These are phyloP conservation scores for Globisporangium abappressorium DNA, from an alignment of 352 stramenopile genomes.

Conservation along the genomic window DNA sequence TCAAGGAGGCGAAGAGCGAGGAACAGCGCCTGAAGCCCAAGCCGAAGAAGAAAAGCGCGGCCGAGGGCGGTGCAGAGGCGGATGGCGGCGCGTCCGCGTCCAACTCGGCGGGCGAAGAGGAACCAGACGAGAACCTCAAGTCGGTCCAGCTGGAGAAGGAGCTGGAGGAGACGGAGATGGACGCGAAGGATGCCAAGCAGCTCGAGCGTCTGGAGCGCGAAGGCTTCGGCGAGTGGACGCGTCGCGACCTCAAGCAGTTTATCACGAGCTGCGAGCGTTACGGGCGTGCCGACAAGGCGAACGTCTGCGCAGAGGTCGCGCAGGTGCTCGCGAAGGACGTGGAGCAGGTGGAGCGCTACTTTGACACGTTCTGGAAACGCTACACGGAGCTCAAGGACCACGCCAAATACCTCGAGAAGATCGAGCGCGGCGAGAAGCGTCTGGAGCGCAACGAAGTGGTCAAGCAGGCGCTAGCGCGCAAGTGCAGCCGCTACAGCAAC, in stretches of 20 bases:
- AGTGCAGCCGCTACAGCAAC: constrained; percentile 94
- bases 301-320: constrained; percentile 90
- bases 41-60: constrained; percentile 49
- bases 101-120: constrained; percentile 62
- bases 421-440: constrained; percentile 96
- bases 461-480: constrained; percentile 94
- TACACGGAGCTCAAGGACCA: constrained; percentile 93
- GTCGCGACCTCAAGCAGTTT: constrained; percentile 87
- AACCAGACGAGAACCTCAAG: constrained; percentile 44
- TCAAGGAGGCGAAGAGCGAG: constrained; percentile 83
- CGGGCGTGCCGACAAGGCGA: constrained; percentile 88
- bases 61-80: constrained; percentile 41
- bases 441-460: constrained; percentile 95
- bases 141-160: constrained; percentile 77
- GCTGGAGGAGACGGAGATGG: constrained; percentile 74
- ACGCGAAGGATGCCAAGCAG: constrained; percentile 57
- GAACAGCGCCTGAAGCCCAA: constrained; percentile 79
- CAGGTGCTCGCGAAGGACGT: constrained; percentile 89
- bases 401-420: constrained; percentile 92
- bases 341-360: constrained; percentile 93
- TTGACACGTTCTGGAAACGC: constrained; percentile 94
- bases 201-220: constrained; percentile 78
- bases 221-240: constrained; percentile 96
- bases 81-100: constrained; percentile 38
- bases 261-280: constrained; percentile 92